These are phyloP conservation scores for Aspergillus ostianus DNA, from an alignment of 495 filamentous ascomycete species.

Conservation along the genomic window DNA sequence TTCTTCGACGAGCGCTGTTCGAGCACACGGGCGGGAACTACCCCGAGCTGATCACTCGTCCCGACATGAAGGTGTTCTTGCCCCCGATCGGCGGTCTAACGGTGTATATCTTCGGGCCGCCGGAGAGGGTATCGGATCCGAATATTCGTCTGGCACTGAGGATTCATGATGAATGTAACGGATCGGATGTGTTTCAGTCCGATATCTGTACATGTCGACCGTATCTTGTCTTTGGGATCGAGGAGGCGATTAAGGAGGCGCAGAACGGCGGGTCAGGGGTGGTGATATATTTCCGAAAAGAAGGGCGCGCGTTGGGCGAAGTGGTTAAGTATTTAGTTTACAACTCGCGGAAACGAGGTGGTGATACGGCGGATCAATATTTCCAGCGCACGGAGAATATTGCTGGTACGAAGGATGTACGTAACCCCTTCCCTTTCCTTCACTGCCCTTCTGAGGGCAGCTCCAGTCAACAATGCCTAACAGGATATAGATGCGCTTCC, in stretches of 20 bases:
- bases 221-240: conserved; percentile 89
- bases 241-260: conserved; percentile 89
- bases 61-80: conserved; percentile 87
- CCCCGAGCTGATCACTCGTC: conserved; percentile 79
- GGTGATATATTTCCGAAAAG: conserved; percentile 94
- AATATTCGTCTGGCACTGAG: conserved; percentile 74
- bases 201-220: conserved; percentile 93
- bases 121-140: conserved; percentile 80
- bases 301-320: conserved; percentile 83
- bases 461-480: neutral
- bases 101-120: conserved; percentile 89
- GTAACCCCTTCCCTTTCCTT: conserved; percentile 1
- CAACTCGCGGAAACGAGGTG: conserved; percentile 73
- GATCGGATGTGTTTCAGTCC: conserved; percentile 89
- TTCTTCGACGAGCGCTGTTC: conserved; percentile 74
- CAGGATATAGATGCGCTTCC: conserved; percentile 70
- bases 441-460: neutral
- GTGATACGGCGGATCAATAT: conserved; percentile 84
- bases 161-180: conserved; percentile 91
- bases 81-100: conserved; percentile 90
- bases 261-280: conserved; percentile 86
- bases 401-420: conserved; percentile 71
- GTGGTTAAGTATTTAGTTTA: conserved; percentile 93
- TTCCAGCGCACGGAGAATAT: conserved; percentile 90
- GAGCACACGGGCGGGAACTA: conserved; percentile 86